Percentiles rank a stretch among this genome's conserved stretches.
phyloP scores from a whole-genome alignment of 768 basidiomycete genomes.

The Rhodosporidiobolus sp. region DNA sequence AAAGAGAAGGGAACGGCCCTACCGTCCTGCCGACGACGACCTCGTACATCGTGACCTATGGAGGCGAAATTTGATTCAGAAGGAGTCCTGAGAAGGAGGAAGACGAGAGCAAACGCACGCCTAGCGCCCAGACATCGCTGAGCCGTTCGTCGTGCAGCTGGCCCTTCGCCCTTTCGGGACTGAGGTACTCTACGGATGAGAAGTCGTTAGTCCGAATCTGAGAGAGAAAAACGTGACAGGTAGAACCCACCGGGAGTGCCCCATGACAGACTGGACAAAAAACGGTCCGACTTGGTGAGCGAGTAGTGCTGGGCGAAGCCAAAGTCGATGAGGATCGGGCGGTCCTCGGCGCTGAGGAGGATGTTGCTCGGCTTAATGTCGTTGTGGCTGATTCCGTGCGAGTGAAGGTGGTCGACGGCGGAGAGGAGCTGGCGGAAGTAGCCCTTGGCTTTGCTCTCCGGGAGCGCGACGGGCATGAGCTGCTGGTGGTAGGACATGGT shows the following conservation, averaged over 20 bases:
- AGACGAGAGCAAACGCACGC: conserved; percentile 41
- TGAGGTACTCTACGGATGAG: conserved; percentile 65
- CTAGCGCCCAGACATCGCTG: conserved; percentile 59
- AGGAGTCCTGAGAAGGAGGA: neutral
- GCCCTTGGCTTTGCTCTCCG: conserved; percentile 67
- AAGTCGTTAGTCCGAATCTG: conserved; percentile 1
- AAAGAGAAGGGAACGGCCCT: neutral
- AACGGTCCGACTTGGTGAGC: conserved; percentile 29
- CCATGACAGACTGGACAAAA: conserved; percentile 44
- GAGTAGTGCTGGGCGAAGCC: conserved; percentile 86
- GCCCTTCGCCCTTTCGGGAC: conserved; percentile 85
- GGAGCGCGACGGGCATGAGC: conserved; percentile 81
- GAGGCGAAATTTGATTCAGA: conserved; percentile 46
- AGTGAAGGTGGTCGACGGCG: conserved; percentile 78
- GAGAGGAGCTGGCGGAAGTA: conserved; percentile 82
- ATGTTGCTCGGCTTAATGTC: conserved; percentile 97
- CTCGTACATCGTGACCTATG: conserved; percentile 73
- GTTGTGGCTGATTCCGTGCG: conserved; percentile 53
- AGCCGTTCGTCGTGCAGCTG: conserved; percentile 89
- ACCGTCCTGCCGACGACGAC: conserved; percentile 79
- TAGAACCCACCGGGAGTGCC: conserved; percentile 63
- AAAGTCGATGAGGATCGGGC: conserved; percentile 84
- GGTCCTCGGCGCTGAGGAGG: conserved; percentile 67
- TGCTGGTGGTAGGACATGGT: conserved; percentile 80
- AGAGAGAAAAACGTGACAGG: conserved; percentile 57